phyloP scores from a whole-genome alignment of 2,329 filamentous ascomycete genomes.

The Neofusicoccum parvum region DNA sequence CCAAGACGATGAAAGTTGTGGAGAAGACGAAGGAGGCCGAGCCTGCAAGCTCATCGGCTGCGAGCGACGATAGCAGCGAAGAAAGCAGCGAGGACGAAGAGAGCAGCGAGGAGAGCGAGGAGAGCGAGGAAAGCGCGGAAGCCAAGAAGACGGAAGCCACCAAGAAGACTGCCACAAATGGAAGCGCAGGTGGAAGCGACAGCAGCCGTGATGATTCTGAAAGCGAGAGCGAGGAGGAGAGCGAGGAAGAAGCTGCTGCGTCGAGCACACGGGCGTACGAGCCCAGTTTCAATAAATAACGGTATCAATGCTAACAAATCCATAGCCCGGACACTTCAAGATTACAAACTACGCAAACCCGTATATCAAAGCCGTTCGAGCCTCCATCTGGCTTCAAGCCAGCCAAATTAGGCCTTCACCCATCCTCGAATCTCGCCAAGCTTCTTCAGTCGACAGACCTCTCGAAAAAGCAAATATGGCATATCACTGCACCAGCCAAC shows the following conservation, averaged over 20 bases:
- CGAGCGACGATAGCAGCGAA: constrained; percentile 6
- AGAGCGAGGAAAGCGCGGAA: constrained; percentile 4
- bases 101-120: constrained; percentile 11
- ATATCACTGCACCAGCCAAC: constrained; percentile 72
- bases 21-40: constrained; percentile 28
- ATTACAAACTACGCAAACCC: constrained; percentile 22
- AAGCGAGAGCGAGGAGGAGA: constrained; percentile 42
- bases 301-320: background rate
- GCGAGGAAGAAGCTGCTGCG: constrained; percentile 26
- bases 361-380: constrained; percentile 38
- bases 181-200: background rate
- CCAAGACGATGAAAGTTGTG: constrained; percentile 27
- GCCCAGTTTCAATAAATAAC: constrained; percentile 25
- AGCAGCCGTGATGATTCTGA: constrained; percentile 14
- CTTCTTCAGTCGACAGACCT: constrained; percentile 62
- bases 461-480: constrained; percentile 76
- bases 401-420: constrained; percentile 50
- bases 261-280: constrained; percentile 23
- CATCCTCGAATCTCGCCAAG: constrained; percentile 38
- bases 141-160: background rate
- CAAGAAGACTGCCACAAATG: background rate
- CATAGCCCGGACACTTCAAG: constrained; percentile 21
- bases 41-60: constrained; percentile 22
- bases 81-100: constrained; percentile 14
- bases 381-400: constrained; percentile 51